Conservation (phyloP, 1,284 basidiomycete species). For the Gymnopus androsaceus region DNA sequence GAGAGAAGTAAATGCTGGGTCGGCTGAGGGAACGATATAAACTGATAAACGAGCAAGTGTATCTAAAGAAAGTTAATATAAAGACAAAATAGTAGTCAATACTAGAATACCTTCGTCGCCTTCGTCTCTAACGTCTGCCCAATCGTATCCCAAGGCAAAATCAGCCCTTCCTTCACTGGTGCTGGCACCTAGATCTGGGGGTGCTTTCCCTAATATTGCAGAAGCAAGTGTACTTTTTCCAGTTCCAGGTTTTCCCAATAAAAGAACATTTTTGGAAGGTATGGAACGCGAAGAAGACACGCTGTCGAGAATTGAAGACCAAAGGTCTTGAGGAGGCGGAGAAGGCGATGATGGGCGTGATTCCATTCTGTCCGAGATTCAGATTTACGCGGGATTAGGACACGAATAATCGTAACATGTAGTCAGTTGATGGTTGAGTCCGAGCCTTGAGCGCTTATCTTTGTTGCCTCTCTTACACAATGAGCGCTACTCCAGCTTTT, state of each 20-base stretch:
- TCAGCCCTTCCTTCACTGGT: conserved; percentile 60
- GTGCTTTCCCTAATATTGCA: conserved; percentile 70
- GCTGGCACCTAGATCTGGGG: conserved; percentile 47
- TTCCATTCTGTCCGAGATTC: no score
- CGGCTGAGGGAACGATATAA: conserved; percentile 85
- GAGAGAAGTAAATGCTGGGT: conserved; percentile 72
- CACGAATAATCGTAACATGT: no score
- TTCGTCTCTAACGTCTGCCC: conserved; percentile 83
- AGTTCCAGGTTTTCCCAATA: conserved; percentile 76
- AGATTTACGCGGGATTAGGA: no score
- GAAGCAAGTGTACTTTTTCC: conserved; percentile 77
- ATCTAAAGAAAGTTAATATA: conserved; percentile 47
- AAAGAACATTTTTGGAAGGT: conserved; percentile 81
- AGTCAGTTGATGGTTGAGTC: no score
- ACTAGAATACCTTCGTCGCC: conserved; percentile 75
- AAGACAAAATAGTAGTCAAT: conserved; percentile 15
- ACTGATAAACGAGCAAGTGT: conserved; percentile 85
- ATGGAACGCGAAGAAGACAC: conserved; percentile 85
- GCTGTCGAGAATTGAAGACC: conserved; percentile 89
- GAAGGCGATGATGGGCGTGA: no score
- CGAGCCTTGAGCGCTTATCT: no score
- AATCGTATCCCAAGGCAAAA: conserved; percentile 87
- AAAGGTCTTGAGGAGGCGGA: conserved; percentile 78
- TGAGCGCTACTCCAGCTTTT: neutral
- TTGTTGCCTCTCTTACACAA: no score